These are phyloP conservation scores for Penicillium diatomitis DNA, from an alignment of 495 filamentous ascomycete species.

Conservation along the genomic window DNA sequence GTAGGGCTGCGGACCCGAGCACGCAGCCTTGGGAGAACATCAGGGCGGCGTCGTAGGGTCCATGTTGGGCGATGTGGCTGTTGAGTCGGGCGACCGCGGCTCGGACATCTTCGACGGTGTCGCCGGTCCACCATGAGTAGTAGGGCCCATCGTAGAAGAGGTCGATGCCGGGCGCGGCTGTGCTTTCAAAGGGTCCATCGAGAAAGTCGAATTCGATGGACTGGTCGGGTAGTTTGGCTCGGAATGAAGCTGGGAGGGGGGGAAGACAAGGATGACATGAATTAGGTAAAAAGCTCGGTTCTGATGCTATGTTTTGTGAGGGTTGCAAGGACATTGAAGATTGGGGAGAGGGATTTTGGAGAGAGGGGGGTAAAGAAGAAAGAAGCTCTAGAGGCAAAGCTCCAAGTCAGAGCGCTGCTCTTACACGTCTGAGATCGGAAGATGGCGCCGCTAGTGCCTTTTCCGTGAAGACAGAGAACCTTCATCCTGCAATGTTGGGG, in stretches of 20 bases:
- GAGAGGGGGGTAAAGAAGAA: too few relatives aligned
- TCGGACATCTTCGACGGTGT: constrained; percentile 26
- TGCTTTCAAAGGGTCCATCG: constrained; percentile 37
- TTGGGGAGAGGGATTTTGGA: too few relatives aligned
- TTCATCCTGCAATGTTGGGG: constrained; percentile 27
- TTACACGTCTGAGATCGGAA: constrained; percentile 52
- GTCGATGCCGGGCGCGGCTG: constrained; percentile 44
- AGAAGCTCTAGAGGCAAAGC: too few relatives aligned
- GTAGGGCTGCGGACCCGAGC: constrained; percentile 36
- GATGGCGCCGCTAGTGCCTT: constrained; percentile 48
- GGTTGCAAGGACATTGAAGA: too few relatives aligned
- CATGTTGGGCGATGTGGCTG: constrained; percentile 36
- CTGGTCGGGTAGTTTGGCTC: constrained; percentile 23
- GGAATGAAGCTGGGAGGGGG: constrained; percentile 34
- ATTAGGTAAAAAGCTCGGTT: too few relatives aligned
- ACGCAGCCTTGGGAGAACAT: constrained; percentile 52
- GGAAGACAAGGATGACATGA: background rate
- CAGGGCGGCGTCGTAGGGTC: constrained; percentile 53
- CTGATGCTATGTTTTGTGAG: too few relatives aligned
- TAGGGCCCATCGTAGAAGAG: constrained; percentile 41
- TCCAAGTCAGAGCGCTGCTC: constrained; percentile 1
- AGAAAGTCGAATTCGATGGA: constrained; percentile 47
- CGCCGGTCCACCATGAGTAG: constrained; percentile 40
- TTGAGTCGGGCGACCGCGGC: constrained; percentile 37
- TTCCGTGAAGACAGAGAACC: constrained; percentile 56